These are phyloP conservation scores for Candida argentea DNA, from an alignment of 805 yeast genomes.

Conservation along the genomic window DNA sequence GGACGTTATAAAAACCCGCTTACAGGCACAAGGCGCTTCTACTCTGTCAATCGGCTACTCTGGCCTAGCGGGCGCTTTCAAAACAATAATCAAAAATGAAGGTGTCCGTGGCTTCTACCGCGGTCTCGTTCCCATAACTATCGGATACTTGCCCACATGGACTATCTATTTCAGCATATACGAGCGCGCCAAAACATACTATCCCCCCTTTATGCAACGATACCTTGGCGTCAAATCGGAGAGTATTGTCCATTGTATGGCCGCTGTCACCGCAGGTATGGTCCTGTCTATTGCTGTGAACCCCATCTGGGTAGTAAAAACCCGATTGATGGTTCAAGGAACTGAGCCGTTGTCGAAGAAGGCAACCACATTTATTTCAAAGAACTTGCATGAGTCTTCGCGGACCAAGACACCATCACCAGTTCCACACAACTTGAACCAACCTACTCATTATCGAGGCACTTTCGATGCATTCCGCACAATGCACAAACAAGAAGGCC, in stretches of 20 bases:
- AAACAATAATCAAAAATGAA: constrained; percentile 62
- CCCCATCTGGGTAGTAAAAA: constrained; percentile 97
- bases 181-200: constrained; percentile 59
- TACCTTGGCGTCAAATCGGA: constrained; percentile 15
- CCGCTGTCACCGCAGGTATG: constrained; percentile 85
- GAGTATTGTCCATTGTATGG: constrained; percentile 32
- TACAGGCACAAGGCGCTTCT: constrained; percentile 79
- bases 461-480: constrained; percentile 75
- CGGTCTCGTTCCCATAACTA: constrained; percentile 83
- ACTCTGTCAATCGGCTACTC: constrained; percentile 27
- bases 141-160: constrained; percentile 98
- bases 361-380: neutral
- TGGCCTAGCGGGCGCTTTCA: constrained; percentile 56
- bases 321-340: constrained; percentile 81
- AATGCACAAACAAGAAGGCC: constrained; percentile 75
- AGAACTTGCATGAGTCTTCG: no score
- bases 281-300: constrained; percentile 77
- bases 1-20: constrained; percentile 89
- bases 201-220: constrained; percentile 31
- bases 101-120: constrained; percentile 78
- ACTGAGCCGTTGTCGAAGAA: constrained; percentile 18
- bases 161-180: constrained; percentile 89
- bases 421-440: constrained; percentile 7
- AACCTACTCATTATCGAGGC: constrained; percentile 49
- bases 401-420: no score